phyloP scores from a whole-genome alignment of 2,329 filamentous ascomycete genomes.

The Aureobasidium sp. region DNA sequence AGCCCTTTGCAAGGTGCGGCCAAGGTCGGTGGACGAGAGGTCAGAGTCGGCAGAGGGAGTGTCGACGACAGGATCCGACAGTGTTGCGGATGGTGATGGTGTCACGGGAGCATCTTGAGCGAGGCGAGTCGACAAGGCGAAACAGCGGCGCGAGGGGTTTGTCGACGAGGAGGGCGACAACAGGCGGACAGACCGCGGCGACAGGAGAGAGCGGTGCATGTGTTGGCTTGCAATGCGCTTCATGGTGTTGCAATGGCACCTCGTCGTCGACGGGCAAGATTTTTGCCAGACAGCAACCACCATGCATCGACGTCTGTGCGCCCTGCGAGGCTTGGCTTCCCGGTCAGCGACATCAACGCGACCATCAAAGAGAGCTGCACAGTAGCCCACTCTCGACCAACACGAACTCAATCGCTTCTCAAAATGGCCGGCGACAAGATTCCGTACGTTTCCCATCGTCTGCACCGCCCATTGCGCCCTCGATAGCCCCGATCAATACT shows the following conservation, averaged over 20 bases:
- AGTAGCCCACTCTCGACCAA: not conserved
- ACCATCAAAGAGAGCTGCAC: not conserved
- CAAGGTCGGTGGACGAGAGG: not conserved
- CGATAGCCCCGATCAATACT: not conserved
- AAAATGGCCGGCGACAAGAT: constrained; percentile 60
- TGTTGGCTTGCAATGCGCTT: constrained; percentile 8
- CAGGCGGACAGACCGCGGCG: not conserved
- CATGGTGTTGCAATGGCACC: constrained; percentile 6
- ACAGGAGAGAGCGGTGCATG: constrained; percentile 4
- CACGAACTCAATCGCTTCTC: not conserved
- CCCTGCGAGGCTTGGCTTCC: not conserved
- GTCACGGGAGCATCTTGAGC: constrained; percentile 6
- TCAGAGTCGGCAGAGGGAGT: not conserved
- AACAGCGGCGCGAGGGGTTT: not conserved
- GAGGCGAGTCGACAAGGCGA: constrained; percentile 3
- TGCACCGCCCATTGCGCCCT: not conserved
- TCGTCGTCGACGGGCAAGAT: constrained; percentile 11
- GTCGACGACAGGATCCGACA: not conserved
- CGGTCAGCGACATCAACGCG: not conserved
- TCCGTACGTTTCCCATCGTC: constrained; percentile 46
- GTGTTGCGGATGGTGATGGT: not conserved
- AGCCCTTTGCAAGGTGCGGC: not conserved
- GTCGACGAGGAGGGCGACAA: not conserved
- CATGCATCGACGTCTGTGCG: not conserved
- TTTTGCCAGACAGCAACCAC: not conserved